phyloP scores from a whole-genome alignment of 495 filamentous ascomycete species.

The Chaetomium fimeti region DNA sequence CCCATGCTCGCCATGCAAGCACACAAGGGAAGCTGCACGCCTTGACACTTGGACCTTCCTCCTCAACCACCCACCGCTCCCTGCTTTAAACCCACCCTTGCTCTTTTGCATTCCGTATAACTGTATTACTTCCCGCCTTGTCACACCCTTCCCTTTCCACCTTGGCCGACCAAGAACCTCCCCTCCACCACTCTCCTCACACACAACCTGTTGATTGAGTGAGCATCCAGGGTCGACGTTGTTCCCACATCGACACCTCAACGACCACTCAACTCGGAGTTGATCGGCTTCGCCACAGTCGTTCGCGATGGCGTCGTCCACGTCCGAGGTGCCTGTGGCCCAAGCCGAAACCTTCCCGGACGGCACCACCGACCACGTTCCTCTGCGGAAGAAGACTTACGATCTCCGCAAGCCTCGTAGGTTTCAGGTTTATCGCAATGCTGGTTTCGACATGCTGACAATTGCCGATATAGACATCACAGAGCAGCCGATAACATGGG shows the following conservation, averaged over 20 bases:
- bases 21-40: background rate
- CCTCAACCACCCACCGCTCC: conserved; percentile 24
- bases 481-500: conserved; percentile 67
- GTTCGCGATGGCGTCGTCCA: conserved; percentile 47
- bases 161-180: conserved; percentile 4
- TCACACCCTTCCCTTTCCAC: conserved; percentile 14
- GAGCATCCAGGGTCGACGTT: conserved; percentile 15
- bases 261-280: conserved; percentile 13
- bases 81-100: conserved; percentile 27
- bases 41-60: background rate
- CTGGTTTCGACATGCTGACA: background rate
- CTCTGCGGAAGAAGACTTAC: conserved; percentile 45
- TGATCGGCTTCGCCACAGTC: conserved; percentile 15
- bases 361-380: conserved; percentile 50
- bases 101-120: conserved; percentile 22
- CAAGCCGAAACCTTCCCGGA: conserved; percentile 46
- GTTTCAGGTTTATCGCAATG: background rate
- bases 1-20: conserved; percentile 11
- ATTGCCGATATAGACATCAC: conserved; percentile 44
- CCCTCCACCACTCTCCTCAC: conserved; percentile 9
- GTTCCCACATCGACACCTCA: conserved; percentile 4
- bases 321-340: conserved; percentile 37
- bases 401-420: conserved; percentile 49
- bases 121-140: background rate
- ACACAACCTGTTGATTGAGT: background rate